A percentile compares a stretch with the other conserved stretches of the same genome.
phyloP scores from a whole-genome alignment of 257 asterid genomes.

The Cordia subcordata region DNA sequence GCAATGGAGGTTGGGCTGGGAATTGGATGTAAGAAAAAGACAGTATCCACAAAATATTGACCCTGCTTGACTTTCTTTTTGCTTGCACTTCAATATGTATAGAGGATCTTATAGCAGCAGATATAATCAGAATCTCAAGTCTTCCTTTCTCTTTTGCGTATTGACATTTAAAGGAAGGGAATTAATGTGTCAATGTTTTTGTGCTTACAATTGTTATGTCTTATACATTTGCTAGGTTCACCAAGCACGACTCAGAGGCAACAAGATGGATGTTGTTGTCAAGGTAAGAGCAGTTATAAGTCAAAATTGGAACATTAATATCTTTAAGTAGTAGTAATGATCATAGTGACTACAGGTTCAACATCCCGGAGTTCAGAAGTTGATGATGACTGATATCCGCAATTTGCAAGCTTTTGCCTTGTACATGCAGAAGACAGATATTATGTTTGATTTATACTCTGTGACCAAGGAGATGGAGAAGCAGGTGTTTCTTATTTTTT shows the following conservation, averaged over 20 bases:
- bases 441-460: conserved; percentile 84
- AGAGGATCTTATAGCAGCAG: neutral
- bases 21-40: too few relatives aligned
- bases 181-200: neutral
- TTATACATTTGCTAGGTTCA: conserved; percentile 61
- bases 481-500: conserved; percentile 49
- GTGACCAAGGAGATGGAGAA: conserved; percentile 97
- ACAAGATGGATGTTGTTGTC: conserved; percentile 78
- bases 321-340: conserved; percentile 15
- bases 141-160: neutral
- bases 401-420: conserved; percentile 93
- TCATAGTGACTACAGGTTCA: conserved; percentile 55
- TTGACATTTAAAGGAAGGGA: neutral
- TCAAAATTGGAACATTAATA: conserved; percentile 8
- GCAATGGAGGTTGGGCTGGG: too few relatives aligned
- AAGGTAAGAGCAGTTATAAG: conserved; percentile 48
- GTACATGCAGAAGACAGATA: conserved; percentile 91
- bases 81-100: neutral
- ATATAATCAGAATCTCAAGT: neutral
- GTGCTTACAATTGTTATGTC: neutral
- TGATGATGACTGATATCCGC: conserved; percentile 98
- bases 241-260: conserved; percentile 78
- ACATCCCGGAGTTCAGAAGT: conserved; percentile 88
- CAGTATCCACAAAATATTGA: too few relatives aligned
- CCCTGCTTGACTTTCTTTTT: neutral